These are phyloP conservation scores for Grosmannia clavigera DNA, from an alignment of 2,329 filamentous ascomycete genomes.

Conservation along the genomic window DNA sequence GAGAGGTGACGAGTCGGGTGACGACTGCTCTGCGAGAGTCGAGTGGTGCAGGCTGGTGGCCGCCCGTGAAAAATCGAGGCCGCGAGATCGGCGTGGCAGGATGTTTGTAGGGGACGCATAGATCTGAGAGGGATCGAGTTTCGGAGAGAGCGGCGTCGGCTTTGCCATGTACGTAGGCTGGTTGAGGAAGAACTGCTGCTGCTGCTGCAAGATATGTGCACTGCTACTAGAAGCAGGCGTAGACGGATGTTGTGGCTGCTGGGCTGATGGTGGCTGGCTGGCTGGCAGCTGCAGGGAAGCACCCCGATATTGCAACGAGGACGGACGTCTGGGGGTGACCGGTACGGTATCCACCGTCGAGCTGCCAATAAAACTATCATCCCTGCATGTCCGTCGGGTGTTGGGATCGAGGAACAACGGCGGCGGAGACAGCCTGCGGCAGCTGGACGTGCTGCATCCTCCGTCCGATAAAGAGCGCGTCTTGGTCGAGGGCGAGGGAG, in stretches of 20 bases:
- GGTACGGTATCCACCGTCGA: slow-evolving; percentile 28
- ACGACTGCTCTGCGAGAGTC: slow-evolving; percentile 76
- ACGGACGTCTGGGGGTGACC: slow-evolving; percentile 61
- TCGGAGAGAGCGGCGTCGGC: slow-evolving; percentile 66
- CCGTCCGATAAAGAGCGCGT: slow-evolving; percentile 55
- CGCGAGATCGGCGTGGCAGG: slow-evolving; percentile 76
- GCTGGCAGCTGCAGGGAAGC: slow-evolving; percentile 53
- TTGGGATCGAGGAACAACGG: slow-evolving; percentile 39
- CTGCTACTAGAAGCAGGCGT: slow-evolving; percentile 5
- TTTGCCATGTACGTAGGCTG: slow-evolving; percentile 30
- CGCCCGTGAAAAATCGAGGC: slow-evolving; percentile 84
- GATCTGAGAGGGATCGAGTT: slow-evolving; percentile 70
- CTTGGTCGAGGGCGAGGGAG: slow-evolving; percentile 34
- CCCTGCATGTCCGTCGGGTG: slow-evolving; percentile 43
- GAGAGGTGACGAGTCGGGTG: slow-evolving; percentile 81
- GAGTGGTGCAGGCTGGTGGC: slow-evolving; percentile 94
- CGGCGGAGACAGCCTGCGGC: slow-evolving; percentile 39
- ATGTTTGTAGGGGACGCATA: slow-evolving; percentile 83
- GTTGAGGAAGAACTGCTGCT: slow-evolving; percentile 8
- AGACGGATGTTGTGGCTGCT: background rate
- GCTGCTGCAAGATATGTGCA: slow-evolving; percentile 12
- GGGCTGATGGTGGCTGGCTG: background rate
- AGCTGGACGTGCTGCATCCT: slow-evolving; percentile 31
- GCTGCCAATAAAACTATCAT: slow-evolving; percentile 46
- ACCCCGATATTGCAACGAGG: slow-evolving; percentile 47